Percentiles rank a stretch among this genome's conserved stretches.
Evolutionary conservation across 305 asterid genomes (phyloP).

Genomic region (Plantago coronopus): DNA sequence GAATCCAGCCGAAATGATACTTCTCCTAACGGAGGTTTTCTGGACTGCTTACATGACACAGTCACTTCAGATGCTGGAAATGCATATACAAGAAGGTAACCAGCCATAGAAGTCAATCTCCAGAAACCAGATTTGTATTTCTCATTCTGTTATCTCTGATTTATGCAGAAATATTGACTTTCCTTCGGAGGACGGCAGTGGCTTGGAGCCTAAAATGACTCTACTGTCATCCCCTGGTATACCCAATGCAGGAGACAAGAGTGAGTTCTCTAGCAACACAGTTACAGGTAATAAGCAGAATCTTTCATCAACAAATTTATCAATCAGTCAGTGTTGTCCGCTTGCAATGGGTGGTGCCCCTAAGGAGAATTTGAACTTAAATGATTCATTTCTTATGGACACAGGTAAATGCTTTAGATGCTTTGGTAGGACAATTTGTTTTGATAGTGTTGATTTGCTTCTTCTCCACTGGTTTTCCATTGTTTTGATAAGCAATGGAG

Average conservation of each 20-base stretch:
- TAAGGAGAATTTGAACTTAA: conserved; percentile 40
- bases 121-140: conserved; percentile 13
- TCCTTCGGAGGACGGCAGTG: conserved; percentile 6
- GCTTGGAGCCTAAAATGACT: conserved; percentile 17
- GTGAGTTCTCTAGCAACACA: conserved; percentile 3
- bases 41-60: conserved; percentile 6
- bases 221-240: conserved; percentile 16
- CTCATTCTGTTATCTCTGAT: conserved; percentile 14
- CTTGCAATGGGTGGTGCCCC: conserved; percentile 30
- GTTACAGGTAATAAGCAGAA: conserved; percentile 23
- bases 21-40: conserved; percentile 12
- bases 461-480: no score
- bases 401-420: no score
- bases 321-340: conserved; percentile 38
- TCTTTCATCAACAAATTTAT: conserved; percentile 37
- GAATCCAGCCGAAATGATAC: conserved; percentile 20
- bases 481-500: no score
- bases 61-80: conserved; percentile 18
- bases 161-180: conserved; percentile 17
- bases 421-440: no score
- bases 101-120: background rate
- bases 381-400: no score
- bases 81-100: conserved; percentile 10
- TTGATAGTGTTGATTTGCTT: no score
- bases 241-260: conserved; percentile 21